Base-by-base conservation (phyloP, 2,329 filamentous ascomycete genomes). In the Monilinia aucupariae region DNA sequence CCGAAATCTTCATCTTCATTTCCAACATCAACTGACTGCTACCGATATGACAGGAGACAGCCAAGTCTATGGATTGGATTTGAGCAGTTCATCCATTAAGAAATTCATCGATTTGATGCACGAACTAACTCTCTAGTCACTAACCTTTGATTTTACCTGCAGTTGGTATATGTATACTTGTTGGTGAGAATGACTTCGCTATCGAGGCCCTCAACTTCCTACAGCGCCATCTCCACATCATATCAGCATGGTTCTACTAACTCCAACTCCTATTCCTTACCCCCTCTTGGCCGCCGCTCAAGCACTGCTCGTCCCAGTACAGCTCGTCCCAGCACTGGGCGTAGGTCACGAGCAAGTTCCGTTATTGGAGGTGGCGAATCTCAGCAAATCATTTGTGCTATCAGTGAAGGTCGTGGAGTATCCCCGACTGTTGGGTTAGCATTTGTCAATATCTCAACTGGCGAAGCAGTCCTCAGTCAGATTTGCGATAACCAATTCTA, bases 401-500 rank as follows among this genome's bases (percentile, higher is more conserved):
- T 97, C 55, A 90, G 86, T 70, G 92, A 97, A 74, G 91, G 90
- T 50, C 88, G 92, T n/a, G 91, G 91, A 6, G 84, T 96, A 5
- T 87, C 90, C 27, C 91, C 92, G 0, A 89, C 87, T 0, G 87
- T 97, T 2, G 92, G 93, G 0, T 79, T 96, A 48, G 90, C 91
- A 3, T 92, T 97, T 71, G 80, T 97, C 72, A 96, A 97, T 71
- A 80, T 96, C 3, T 87, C 90, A 49, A 92, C 90, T 2, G 90
- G 89, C 47, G 91, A 96, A 75, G 90, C 86, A 20, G 85, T 92
- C 34, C 81, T 97, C 47, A 96, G 91, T 72, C 91, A 97, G 71
- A 93, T 97, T 67, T 92, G 89, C 72, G 93, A 97, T 74, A 96
- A 88, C 63, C 92, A 96, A 73, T 96, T 92, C 41, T 97, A 96